Evolutionary conservation across 2,329 filamentous ascomycete species (phyloP).

Genomic region (Venturia pyrina): DNA sequence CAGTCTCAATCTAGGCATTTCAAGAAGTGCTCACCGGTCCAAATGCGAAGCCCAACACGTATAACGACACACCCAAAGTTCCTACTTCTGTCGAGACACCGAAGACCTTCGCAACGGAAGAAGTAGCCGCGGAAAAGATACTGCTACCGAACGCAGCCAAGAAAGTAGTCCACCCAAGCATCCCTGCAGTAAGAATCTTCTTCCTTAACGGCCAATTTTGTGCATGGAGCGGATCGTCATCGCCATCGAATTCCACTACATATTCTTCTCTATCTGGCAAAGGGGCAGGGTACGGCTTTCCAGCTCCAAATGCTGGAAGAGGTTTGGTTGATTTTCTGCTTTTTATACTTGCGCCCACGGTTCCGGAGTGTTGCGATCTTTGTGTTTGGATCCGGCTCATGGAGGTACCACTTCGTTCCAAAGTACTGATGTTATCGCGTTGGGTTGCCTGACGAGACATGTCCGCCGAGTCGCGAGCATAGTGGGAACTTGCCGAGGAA

Average conservation of each 20-base stretch:
- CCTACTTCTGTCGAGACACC: constrained; percentile 21
- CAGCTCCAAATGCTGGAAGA: constrained; percentile 59
- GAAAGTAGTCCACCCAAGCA: constrained; percentile 65
- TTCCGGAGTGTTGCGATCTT: constrained; percentile 58
- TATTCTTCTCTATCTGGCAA: constrained; percentile 65
- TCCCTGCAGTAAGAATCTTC: constrained; percentile 60
- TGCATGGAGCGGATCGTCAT: constrained; percentile 71
- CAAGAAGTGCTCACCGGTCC: constrained; percentile 15
- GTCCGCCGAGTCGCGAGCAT: neutral
- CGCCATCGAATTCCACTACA: constrained; percentile 74
- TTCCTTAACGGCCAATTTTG: constrained; percentile 77
- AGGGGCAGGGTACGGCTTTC: constrained; percentile 63
- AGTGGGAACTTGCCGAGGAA: neutral
- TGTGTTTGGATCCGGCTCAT: constrained; percentile 63
- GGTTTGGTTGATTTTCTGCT: constrained; percentile 41
- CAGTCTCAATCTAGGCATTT: too few species aligned
- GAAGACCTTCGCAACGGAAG: constrained; percentile 18
- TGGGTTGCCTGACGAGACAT: constrained; percentile 3
- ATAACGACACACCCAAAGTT: constrained; percentile 28
- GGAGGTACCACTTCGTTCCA: constrained; percentile 25
- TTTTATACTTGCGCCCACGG: constrained; percentile 49
- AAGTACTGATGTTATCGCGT: neutral
- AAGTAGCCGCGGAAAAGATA: constrained; percentile 32
- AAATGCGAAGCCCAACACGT: constrained; percentile 31
- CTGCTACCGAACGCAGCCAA: constrained; percentile 54